Evolutionary conservation across 2,329 filamentous ascomycete genomes (phyloP).

Genomic region (Meredithiella fracta): DNA sequence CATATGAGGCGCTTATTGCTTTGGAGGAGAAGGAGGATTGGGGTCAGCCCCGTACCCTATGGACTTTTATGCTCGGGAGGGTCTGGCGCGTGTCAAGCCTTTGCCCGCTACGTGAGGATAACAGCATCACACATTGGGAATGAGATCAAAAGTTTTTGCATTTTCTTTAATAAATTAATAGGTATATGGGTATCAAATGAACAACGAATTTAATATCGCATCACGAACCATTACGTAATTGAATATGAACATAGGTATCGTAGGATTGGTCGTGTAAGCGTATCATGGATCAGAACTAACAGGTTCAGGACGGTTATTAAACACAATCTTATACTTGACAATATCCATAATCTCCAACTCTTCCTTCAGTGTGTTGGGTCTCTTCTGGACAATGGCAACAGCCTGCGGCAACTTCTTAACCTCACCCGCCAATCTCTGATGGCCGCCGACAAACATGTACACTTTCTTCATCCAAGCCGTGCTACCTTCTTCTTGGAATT

Average conservation of each 20-base stretch:
- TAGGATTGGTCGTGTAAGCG: background rate
- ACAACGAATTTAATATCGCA: background rate
- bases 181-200: background rate
- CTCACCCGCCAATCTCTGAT: conserved; percentile 79
- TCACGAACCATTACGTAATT: background rate
- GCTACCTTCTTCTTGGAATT: conserved; percentile 30
- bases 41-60: conserved; percentile 74
- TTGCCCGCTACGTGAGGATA: conserved; percentile 17
- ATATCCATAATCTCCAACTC: conserved; percentile 76
- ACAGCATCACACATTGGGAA: conserved; percentile 1
- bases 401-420: conserved; percentile 71
- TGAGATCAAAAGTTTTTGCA: conserved; percentile 1
- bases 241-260: background rate
- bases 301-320: conserved; percentile 71
- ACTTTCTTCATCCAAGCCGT: conserved; percentile 80
- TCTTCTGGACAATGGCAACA: conserved; percentile 57
- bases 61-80: conserved; percentile 94
- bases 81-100: conserved; percentile 61
- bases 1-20: conserved; percentile 89
- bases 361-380: conserved; percentile 16
- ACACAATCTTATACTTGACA: conserved; percentile 72
- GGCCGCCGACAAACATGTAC: conserved; percentile 72
- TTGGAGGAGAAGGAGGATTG: conserved; percentile 63
- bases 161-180: conserved; percentile 1
- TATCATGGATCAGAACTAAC: conserved; percentile 31